Conservation (phyloP, 495 filamentous ascomycete genomes). For the Lepidopterella palustris region DNA sequence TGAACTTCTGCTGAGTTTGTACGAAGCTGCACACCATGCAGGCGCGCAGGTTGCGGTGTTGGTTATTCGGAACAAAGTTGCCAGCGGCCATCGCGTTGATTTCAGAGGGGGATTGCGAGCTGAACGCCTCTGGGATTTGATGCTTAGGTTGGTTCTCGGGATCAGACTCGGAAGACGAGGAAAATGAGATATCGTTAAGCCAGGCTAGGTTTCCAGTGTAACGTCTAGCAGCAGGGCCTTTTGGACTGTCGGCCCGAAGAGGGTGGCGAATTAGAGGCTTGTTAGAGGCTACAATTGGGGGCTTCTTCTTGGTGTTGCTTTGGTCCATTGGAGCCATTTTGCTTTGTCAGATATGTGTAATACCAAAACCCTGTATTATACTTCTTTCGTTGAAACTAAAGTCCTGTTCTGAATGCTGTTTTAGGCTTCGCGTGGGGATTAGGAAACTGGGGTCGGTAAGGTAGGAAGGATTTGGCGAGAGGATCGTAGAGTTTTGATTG, state of each 20-base stretch:
- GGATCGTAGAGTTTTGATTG: background rate
- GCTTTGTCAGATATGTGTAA: too few relatives aligned
- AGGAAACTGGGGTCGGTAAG: too few relatives aligned
- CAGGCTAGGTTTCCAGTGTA: too few relatives aligned
- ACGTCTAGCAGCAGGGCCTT: background rate
- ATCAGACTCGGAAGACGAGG: background rate
- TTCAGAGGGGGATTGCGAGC: too few relatives aligned
- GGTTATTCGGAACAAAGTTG: constrained; percentile 19
- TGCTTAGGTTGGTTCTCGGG: background rate
- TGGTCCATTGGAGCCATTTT: too few relatives aligned
- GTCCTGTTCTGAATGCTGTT: too few relatives aligned
- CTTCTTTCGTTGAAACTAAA: too few relatives aligned
- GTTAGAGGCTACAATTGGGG: too few relatives aligned
- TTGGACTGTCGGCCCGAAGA: background rate
- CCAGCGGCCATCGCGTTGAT: constrained; percentile 7
- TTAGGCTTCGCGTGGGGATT: too few relatives aligned
- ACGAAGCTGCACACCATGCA: constrained; percentile 98
- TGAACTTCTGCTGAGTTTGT: constrained; percentile 41
- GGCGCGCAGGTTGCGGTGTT: constrained; percentile 69
- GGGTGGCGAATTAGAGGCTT: background rate
- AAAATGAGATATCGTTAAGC: background rate
- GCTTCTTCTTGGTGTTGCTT: too few relatives aligned
- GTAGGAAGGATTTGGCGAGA: too few relatives aligned
- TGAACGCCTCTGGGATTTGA: background rate
- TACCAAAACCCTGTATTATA: too few relatives aligned